A percentile compares a stretch with the other conserved stretches of the same genome.
Conservation (phyloP, 23 red algal species). For the Cyanidioschyzon merolae region DNA sequence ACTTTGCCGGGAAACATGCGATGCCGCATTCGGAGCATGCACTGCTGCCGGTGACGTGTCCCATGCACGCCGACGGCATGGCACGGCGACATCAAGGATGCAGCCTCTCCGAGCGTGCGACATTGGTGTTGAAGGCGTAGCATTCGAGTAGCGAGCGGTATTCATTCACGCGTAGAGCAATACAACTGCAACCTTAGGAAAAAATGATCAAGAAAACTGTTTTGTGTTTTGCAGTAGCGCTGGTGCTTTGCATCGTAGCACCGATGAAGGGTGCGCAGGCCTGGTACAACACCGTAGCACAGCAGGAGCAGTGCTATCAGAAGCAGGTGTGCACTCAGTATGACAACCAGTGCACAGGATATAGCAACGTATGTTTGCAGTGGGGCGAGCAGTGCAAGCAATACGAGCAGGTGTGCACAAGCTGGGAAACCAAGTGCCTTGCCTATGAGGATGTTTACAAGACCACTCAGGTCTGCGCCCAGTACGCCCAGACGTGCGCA, state of each 20-base stretch:
- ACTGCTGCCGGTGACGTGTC: background rate
- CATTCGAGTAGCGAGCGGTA: too few species aligned
- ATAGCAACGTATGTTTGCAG: background rate
- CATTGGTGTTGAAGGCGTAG: too few species aligned
- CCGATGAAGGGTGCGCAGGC: background rate
- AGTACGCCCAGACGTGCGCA: conserved; percentile 4
- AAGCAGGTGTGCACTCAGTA: conserved; percentile 3
- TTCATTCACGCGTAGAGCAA: too few species aligned
- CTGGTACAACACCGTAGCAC: background rate
- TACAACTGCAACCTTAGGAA: too few species aligned
- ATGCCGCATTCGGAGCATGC: background rate
- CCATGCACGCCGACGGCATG: background rate
- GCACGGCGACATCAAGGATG: background rate
- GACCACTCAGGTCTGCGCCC: background rate
- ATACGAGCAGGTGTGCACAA: conserved; percentile 5
- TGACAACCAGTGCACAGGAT: background rate
- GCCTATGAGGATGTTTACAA: background rate
- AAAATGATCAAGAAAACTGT: background rate
- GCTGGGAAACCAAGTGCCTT: background rate
- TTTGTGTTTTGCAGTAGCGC: background rate
- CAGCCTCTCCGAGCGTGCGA: too few species aligned
- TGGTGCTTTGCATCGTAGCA: background rate
- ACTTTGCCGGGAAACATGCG: background rate
- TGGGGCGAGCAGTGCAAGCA: background rate
- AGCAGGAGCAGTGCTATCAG: background rate